Percentiles rank a stretch among this genome's conserved stretches.
These are phyloP conservation scores for Ascochyta rabiei DNA, from an alignment of 2,329 filamentous ascomycete genomes.

Conservation along the genomic window DNA sequence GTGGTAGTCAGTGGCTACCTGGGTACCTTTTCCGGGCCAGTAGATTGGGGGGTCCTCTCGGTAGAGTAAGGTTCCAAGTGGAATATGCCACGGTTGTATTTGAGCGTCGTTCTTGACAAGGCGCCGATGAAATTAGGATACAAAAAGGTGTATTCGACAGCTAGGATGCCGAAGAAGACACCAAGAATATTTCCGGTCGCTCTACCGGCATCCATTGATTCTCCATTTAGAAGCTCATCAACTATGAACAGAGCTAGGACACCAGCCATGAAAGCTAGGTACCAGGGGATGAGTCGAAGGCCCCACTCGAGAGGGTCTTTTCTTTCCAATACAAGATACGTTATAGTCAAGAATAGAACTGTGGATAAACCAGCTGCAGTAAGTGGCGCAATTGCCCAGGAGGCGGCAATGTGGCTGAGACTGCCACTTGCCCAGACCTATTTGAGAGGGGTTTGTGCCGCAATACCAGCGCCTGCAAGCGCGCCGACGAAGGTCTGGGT, in stretches of 20 bases:
- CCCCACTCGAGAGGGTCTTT: conserved; percentile 57
- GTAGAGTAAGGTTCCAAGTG: conserved; percentile 49
- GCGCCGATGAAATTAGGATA: conserved; percentile 37
- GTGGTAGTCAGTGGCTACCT: conserved; percentile 51
- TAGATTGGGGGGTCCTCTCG: conserved; percentile 50
- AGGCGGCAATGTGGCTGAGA: conserved; percentile 48
- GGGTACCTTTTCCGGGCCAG: conserved; percentile 47
- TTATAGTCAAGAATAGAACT: conserved; percentile 57
- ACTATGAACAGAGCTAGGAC: conserved; percentile 66
- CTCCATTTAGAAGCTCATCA: conserved; percentile 49
- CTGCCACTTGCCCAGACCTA: conserved; percentile 38
- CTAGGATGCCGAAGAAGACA: conserved; percentile 32
- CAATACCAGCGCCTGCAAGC: conserved; percentile 65
- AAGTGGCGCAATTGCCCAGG: conserved; percentile 57
- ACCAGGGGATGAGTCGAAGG: conserved; percentile 57
- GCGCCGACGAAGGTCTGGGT: conserved; percentile 67
- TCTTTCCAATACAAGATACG: conserved; percentile 57
- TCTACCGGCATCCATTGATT: conserved; percentile 37
- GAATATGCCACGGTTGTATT: conserved; percentile 33
- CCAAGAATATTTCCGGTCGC: conserved; percentile 34
- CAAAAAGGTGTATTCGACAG: conserved; percentile 35
- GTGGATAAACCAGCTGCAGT: conserved; percentile 58
- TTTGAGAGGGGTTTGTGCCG: conserved; percentile 37
- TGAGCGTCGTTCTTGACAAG: conserved; percentile 34
- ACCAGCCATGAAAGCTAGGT: conserved; percentile 56